Evolutionary conservation across 2,329 filamentous ascomycete species (phyloP), one percentile per base, ranked within the genome.

Genomic region (Colletotrichum acutatum): DNA sequence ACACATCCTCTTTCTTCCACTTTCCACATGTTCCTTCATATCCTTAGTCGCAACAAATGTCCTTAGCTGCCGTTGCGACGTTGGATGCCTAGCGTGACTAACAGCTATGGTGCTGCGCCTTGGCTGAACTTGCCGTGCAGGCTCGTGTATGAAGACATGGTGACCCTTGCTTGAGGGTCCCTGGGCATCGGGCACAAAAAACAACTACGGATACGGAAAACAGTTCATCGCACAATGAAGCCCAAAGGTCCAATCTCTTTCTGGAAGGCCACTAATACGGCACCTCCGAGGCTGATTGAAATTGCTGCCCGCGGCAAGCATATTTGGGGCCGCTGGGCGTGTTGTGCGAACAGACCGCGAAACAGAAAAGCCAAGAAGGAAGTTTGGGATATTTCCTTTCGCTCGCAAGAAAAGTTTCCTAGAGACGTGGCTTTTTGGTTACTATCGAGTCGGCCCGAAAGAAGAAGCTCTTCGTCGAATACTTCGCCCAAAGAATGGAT

Each of bases 251-350:
- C 82, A 61, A 76, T 78, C 74, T 72, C 59, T 32, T 62, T 49
- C n/a, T 16, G 78, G 49, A 84, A 77, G 28, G 79, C 77, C 60
- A 79, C 80, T 71, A 42, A 42, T 42, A 86, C 87, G n/a, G 87
- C 75, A 0, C 80, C 84, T 3, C 84, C 69, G 2, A 81, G 78
- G 1, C 82, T 80, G 19, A 82, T 80, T 8, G 83, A 76, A 12
- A 24, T 53, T 53, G 19, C 60, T 12, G 28, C 28, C n/a, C 28
- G 4, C 9, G n/a, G 32, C 42, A n/a, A 24, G n/a, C 7, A 34
- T 8, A 19, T 19, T 42, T 19, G 37, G 16, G 16, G 37, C 37
- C 37, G 37, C 37, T 26, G 19, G 22, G n/a, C 19, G 24, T 26
- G 28, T 22, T 34, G 46, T 53, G n/a, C n/a, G 28, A 63, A 52